Conservation (phyloP, 805 yeast species). For the Teunomyces kruisii region DNA sequence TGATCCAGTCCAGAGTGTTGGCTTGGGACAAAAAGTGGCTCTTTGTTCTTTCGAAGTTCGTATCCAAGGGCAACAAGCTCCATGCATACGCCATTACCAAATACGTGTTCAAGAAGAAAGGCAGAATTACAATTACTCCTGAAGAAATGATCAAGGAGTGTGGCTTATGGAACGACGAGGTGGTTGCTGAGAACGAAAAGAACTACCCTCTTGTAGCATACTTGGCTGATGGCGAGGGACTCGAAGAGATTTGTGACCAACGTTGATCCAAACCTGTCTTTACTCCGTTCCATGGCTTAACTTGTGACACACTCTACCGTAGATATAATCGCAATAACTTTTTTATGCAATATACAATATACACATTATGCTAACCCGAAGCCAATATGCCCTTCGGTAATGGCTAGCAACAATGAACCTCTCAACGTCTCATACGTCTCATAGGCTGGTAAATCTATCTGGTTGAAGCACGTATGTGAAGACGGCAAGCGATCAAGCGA, state of each 20-base stretch:
- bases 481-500: conserved; percentile 84
- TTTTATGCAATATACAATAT: background rate
- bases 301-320: background rate
- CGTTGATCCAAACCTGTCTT: too few species aligned
- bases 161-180: conserved; percentile 56
- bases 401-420: conserved; percentile 75
- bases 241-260: background rate
- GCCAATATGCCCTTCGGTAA: conserved; percentile 94
- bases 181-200: conserved; percentile 37
- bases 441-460: conserved; percentile 89
- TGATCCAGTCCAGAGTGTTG: conserved; percentile 56
- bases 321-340: background rate
- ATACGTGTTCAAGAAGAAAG: conserved; percentile 73
- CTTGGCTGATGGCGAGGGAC: conserved; percentile 14
- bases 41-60: conserved; percentile 65
- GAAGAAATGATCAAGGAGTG: conserved; percentile 53
- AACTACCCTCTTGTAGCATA: conserved; percentile 42
- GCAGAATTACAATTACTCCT: conserved; percentile 74
- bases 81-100: conserved; percentile 69
- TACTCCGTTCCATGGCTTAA: background rate
- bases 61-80: conserved; percentile 31
- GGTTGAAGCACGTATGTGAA: conserved; percentile 96
- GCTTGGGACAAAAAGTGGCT: conserved; percentile 92
- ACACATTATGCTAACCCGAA: conserved; percentile 73
- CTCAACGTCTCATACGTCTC: conserved; percentile 84